Evolutionary conservation across 495 filamentous ascomycete genomes (phyloP), one percentile per base, ranked within the genome.

Genomic region (Neurospora tetraspora): DNA sequence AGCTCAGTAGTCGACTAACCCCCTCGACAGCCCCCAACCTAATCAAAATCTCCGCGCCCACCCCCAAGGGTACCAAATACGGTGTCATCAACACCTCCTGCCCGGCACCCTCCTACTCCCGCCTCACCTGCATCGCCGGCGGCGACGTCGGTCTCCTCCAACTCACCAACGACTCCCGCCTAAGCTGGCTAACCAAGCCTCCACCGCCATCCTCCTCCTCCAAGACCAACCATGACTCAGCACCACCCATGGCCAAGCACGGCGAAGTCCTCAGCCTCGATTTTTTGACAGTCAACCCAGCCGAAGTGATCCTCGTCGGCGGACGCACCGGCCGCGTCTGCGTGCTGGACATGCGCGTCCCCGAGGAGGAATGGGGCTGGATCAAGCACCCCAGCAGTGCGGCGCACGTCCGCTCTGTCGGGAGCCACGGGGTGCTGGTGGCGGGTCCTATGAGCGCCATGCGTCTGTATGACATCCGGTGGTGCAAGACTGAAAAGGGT

Each of bases 391-490:
- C n/a, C 20, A 76, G 73, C 45, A 73, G 76, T 53, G 73, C 82
- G 18, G 76, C 82, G 0, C 81, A 85, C 65, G 70, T 84, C 23
- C 75, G 73, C 18, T 72, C 77, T 12, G 53, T 84, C 18, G 73
- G 74, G 20, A 73, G 71, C 27, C 70, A 83, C 75, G 77, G 80
- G 38, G 73, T 84, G 18, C 74, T 86, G 1, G 84, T 78, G 1
- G 77, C 84, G 1, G 83, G 84, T 1, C 74, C 83, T 1, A 31
- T 69, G 31, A 77, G 72, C 69, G 73, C 72, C 68, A 80, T 86
- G 76, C 76, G 74, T 0, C 69, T 86, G 0, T 85, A 81, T 69
- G 84, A 86, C 40, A 43, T 81, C 2, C 82, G 84, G 10, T 65
- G 53, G 53, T 65, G 53, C 7, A 65, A 65, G 53, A 18, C 53